Evolutionary conservation across 2,329 filamentous ascomycete species (phyloP), one percentile per base, ranked within the genome.

Genomic region (Aspergillus awamori): DNA sequence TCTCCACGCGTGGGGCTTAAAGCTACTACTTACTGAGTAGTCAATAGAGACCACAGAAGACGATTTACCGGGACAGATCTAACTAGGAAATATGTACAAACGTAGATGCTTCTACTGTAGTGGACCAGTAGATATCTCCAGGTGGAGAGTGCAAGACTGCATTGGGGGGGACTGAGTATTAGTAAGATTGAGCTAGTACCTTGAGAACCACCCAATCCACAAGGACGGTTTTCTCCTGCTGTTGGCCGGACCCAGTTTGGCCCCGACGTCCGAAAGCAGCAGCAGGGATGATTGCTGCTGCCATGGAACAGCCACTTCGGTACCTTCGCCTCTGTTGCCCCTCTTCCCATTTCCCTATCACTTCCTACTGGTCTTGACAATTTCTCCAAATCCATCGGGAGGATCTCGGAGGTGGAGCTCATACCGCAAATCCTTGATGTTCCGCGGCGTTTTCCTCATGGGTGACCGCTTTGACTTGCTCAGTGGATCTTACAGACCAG

Each of bases 201-300:
- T 51, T 28, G 24, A 30, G 7, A 15, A 24, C 45, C 26, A 28
- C 45, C 22, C 22, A 17, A 20, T 30, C 24, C 24, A 17, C 13
- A 26, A 28, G 15, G 2, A 17, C 15, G 39, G 39, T 43, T 43
- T 11, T 8, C 5, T 3, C 24, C 8, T 49, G 24, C 13, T 28
- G 26, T 30, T 51, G 47, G 26, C 47, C 47, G 26, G 47, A 51
- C 47, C 47, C 24, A 51, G 47, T 17, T 51, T 51, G 47, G 26
- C 47, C 26, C 47, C 47, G 26, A 51, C 8, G 26, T 51, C 47
- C 26, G 47, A 51, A 51, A 33, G 26, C 47, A 51, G 26, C 26
- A n/a, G 26, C 47, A 33, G 24, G 47, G 47, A 51, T 15, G 28
- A 8, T n/a, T 22, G 20, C 20, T 10, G 10, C 13, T 10, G 17